Conservation (phyloP, 768 basidiomycete genomes). For the Rhizopogon sp. region DNA sequence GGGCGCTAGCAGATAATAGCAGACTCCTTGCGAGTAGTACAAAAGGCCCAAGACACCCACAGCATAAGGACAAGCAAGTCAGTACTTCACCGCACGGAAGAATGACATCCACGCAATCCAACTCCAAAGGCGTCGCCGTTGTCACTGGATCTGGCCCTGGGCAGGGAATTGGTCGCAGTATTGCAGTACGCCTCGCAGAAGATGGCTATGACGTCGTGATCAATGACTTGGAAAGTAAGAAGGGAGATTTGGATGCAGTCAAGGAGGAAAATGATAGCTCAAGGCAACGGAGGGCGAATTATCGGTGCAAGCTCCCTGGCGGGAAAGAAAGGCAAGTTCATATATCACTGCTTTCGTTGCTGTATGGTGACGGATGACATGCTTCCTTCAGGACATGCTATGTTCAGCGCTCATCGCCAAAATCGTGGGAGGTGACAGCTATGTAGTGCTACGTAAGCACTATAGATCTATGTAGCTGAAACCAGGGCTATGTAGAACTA, state of each 20-base stretch:
- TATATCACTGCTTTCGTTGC: background rate
- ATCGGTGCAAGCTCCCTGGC: constrained; percentile 34
- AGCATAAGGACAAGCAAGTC: no score
- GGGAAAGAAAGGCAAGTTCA: constrained; percentile 23
- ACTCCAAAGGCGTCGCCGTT: constrained; percentile 24
- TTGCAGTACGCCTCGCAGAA: constrained; percentile 30
- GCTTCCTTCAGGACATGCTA: constrained; percentile 21
- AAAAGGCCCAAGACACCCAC: no score
- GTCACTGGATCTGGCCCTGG: constrained; percentile 27
- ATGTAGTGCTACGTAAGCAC: no score
- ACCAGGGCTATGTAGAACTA: no score
- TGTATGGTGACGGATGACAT: background rate
- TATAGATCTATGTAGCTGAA: no score
- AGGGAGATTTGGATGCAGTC: constrained; percentile 9
- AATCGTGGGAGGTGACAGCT: no score
- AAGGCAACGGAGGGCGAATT: constrained; percentile 37
- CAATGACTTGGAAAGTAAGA: constrained; percentile 26
- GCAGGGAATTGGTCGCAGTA: constrained; percentile 28
- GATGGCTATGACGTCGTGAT: constrained; percentile 32
- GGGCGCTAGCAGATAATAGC: no score
- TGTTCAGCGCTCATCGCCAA: constrained; percentile 18
- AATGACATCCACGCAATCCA: background rate
- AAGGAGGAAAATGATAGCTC: constrained; percentile 34
- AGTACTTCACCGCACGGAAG: no score
- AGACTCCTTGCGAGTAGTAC: no score